Evolutionary conservation across 1,139 yeast genomes (phyloP), one percentile per base, ranked within the genome.

Genomic region (Yamadazyma oceani): DNA sequence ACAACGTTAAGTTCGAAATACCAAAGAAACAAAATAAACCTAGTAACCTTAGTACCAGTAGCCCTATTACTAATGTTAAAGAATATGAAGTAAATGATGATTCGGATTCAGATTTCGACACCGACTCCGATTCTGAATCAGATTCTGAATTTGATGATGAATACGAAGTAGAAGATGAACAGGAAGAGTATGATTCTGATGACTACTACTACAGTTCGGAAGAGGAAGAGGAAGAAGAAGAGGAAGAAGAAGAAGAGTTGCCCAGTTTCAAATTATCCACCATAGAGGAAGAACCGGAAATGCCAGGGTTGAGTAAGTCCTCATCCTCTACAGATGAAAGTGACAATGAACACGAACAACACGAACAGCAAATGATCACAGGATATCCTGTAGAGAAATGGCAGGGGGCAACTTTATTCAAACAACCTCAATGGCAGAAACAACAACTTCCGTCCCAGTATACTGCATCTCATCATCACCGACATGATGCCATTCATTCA

Each of bases 1-100:
- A 48, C 28, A 35, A 39, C 33, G 53, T 53, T 29, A 44, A 44
- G 36, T 42, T 53, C 37, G 39, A 43, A 26, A 12, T 44, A 34
- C 45, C 55, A 34, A 17, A 26, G 9, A 40, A 39, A 31, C 34
- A 34, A 14, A 5, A 30, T 5, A 13, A 28, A 31, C 34, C 36
- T 13, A 7, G 31, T 5, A 15, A 28, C 19, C 27, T 28, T 34
- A 12, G 32, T 26, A 12, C 11, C 27, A 26, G 15, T 27, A 34
- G 26, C 16, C 26, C 35, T 26, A 46, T 42, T 28, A 61, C 69
- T 12, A 56, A 55, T 11, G 54, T 64, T 5, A 51, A 60, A 22
- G 73, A 65, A 44, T 64, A 64, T 48, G 74, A 67, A 47, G 57
- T 65, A n/a, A 50, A 45, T 12, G 51, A 50, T n/a, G 60, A 56